Conservation (phyloP, 495 filamentous ascomycete species). For the Viridothelium virens region DNA sequence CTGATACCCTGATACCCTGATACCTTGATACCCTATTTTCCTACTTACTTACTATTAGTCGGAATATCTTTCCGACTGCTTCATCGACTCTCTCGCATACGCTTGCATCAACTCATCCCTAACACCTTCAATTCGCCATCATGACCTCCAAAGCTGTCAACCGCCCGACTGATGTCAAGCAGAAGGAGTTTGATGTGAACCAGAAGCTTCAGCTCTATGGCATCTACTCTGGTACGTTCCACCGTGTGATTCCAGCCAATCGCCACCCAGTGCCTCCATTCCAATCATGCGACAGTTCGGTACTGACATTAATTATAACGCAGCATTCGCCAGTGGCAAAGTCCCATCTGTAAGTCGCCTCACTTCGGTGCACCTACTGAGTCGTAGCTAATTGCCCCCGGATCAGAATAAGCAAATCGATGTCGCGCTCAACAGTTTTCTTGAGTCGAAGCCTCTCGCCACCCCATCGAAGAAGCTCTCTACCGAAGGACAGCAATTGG, state of each 20-base stretch:
- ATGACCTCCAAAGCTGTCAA: slow-evolving; percentile 38
- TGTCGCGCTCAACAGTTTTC: slow-evolving; percentile 77
- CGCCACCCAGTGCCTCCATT: not conserved
- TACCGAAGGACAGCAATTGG: slow-evolving; percentile 65
- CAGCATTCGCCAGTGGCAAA: slow-evolving; percentile 83
- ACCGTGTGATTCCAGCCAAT: not conserved
- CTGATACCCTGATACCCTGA: not conserved
- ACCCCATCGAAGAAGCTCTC: slow-evolving; percentile 75
- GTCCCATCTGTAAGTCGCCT: slow-evolving; percentile 67
- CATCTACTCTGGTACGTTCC: slow-evolving; percentile 61
- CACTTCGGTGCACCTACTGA: not conserved
- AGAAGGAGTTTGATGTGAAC: slow-evolving; percentile 61
- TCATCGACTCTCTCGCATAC: not conserved
- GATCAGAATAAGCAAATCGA: slow-evolving; percentile 85
- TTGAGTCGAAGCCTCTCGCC: slow-evolving; percentile 56
- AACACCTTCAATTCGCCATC: not conserved
- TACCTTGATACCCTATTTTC: not conserved
- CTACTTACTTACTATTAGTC: not conserved
- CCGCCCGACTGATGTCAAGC: slow-evolving; percentile 36
- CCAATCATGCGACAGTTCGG: not conserved
- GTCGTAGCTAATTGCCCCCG: not conserved
- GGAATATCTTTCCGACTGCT: not conserved
- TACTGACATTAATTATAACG: slow-evolving; percentile 13
- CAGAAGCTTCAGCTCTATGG: slow-evolving; percentile 92
- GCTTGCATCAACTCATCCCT: not conserved